Evolutionary conservation across 768 basidiomycete species (phyloP).

Genomic region (Tylopilus subfusipes): DNA sequence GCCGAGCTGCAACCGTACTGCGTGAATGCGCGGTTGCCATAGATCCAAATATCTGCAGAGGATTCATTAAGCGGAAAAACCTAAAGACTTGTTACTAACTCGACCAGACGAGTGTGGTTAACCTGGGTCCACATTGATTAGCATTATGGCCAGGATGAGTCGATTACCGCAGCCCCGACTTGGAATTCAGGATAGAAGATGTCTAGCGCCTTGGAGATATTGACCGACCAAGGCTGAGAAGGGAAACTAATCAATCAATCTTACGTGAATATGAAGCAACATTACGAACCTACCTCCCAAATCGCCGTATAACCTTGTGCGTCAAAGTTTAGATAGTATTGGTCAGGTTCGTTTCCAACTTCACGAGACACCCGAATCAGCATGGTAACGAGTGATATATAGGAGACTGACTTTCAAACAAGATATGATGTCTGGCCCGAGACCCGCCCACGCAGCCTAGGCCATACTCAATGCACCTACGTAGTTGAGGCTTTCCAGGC

Average conservation of each 20-base stretch:
- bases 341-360: slow-evolving; percentile 57
- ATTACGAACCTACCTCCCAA: slow-evolving; percentile 39
- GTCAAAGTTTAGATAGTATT: slow-evolving; percentile 39
- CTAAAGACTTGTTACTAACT: slow-evolving; percentile 29
- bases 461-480: slow-evolving; percentile 43
- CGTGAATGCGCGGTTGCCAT: slow-evolving; percentile 51
- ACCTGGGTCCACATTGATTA: slow-evolving; percentile 33
- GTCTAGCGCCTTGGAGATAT: slow-evolving; percentile 41
- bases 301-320: slow-evolving; percentile 42
- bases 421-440: slow-evolving; percentile 36
- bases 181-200: slow-evolving; percentile 42
- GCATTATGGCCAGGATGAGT: slow-evolving; percentile 49
- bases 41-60: slow-evolving; percentile 46
- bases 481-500: slow-evolving; percentile 43
- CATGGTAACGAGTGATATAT: background rate
- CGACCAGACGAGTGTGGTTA: slow-evolving; percentile 49
- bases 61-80: background rate
- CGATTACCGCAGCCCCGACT: slow-evolving; percentile 47
- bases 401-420: slow-evolving; percentile 41
- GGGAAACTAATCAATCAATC: background rate
- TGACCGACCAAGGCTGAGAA: slow-evolving; percentile 45
- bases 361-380: background rate
- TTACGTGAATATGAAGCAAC: background rate
- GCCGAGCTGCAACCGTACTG: slow-evolving; percentile 45
- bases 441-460: slow-evolving; percentile 37